Evolutionary conservation across 2,329 filamentous ascomycete genomes (phyloP).

Genomic region (Nothopassalora personata): DNA sequence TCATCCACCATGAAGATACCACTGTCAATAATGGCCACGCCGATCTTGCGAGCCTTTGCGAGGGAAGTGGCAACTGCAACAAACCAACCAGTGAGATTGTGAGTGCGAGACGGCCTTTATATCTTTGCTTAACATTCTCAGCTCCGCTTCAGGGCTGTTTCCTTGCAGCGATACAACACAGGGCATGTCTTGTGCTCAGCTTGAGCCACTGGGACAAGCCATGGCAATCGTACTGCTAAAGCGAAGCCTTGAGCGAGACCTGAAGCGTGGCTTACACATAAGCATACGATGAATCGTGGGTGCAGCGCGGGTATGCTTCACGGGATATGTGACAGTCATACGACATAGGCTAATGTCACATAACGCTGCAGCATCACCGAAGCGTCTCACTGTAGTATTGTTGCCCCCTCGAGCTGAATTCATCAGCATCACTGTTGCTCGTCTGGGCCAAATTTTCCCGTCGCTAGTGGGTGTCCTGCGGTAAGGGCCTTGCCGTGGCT

Average conservation of each 20-base stretch:
- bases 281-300: background rate
- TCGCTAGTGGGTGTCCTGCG: background rate
- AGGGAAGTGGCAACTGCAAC: background rate
- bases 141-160: background rate
- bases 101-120: no score
- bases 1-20: constrained; percentile 57
- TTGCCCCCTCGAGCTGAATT: background rate
- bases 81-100: background rate
- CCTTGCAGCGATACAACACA: background rate
- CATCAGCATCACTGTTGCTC: background rate
- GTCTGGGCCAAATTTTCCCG: background rate
- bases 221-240: background rate
- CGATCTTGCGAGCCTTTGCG: constrained; percentile 31
- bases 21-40: constrained; percentile 58
- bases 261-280: background rate
- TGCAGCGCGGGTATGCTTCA: background rate
- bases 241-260: background rate
- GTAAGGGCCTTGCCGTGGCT: background rate
- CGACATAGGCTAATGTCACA: no score
- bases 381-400: no score
- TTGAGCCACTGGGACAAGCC: background rate
- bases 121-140: background rate
- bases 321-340: background rate
- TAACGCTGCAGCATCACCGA: no score
- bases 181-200: background rate